Evolutionary conservation across 805 yeast species (phyloP).

Genomic region (baker's yeast (Saccharomyces cerevisiae)): DNA sequence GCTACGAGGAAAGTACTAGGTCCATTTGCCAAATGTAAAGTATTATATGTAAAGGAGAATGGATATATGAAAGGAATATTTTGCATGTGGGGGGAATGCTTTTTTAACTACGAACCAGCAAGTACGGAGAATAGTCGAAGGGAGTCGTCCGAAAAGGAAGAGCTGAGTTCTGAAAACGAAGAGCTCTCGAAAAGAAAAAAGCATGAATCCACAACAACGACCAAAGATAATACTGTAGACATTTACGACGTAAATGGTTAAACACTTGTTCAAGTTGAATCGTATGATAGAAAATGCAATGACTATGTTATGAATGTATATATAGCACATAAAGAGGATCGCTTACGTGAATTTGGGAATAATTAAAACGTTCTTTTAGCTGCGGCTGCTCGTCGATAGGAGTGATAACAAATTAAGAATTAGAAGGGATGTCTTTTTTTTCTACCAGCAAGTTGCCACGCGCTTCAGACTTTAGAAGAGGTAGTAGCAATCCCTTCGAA

Average conservation of each 20-base stretch:
- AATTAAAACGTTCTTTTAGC: neutral
- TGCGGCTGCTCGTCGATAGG: neutral
- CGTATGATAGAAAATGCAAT: neutral
- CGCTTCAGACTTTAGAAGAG: constrained; percentile 13
- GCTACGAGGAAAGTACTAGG: constrained; percentile 44
- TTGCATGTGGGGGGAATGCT: constrained; percentile 52
- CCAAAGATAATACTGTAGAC: constrained; percentile 3
- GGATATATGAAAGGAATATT: constrained; percentile 46
- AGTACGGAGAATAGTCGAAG: neutral
- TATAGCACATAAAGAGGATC: neutral
- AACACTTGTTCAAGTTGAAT: neutral
- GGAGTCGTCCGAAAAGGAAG: neutral
- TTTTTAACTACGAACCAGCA: constrained; percentile 23
- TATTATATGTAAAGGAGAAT: constrained; percentile 35
- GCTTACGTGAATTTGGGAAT: neutral
- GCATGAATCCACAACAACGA: neutral
- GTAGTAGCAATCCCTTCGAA: constrained; percentile 12
- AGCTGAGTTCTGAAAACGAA: neutral
- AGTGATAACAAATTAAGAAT: constrained; percentile 7
- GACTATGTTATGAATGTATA: constrained; percentile 5
- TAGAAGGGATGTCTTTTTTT: constrained; percentile 21
- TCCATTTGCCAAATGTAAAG: constrained; percentile 35
- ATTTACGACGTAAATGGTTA: neutral
- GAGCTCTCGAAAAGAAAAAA: neutral
- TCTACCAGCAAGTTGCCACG: constrained; percentile 16